Conservation (phyloP, 1,284 basidiomycete genomes). For the Cutaneotrichosporon cyanovorans region DNA sequence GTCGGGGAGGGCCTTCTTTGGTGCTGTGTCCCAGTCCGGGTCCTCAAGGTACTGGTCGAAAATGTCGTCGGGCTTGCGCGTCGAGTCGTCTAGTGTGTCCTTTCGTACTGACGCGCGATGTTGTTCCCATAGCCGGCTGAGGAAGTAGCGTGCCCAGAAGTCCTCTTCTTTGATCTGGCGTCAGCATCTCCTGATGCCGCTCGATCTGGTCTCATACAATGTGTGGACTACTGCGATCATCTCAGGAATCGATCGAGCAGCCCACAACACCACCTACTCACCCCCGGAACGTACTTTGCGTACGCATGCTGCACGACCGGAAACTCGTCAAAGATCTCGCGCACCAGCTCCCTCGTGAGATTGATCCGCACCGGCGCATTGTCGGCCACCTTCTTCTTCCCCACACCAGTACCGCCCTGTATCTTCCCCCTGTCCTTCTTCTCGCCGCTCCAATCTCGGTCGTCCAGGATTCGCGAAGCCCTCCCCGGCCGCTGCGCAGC, state of each 20-base stretch:
- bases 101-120: conserved; percentile 84
- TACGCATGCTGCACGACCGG: conserved; percentile 89
- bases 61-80: conserved; percentile 83
- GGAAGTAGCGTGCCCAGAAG: conserved; percentile 97
- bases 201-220: no score
- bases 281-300: conserved; percentile 74
- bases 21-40: conserved; percentile 86
- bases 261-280: no score
- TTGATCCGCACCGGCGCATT: conserved; percentile 50
- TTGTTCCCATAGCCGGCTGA: conserved; percentile 86
- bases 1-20: conserved; percentile 60
- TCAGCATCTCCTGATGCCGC: no score
- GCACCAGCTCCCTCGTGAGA: conserved; percentile 84
- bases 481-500: conserved; percentile 66
- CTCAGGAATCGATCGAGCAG: no score
- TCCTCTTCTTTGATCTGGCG: conserved; percentile 62
- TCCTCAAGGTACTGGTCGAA: conserved; percentile 93
- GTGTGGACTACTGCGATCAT: no score
- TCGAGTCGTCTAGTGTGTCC: conserved; percentile 52
- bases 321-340: conserved; percentile 96
- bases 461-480: conserved; percentile 79
- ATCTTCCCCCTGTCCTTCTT: conserved; percentile 28
- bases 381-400: conserved; percentile 50
- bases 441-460: conserved; percentile 61
- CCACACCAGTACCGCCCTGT: conserved; percentile 38